phyloP scores from a whole-genome alignment of 305 asterid genomes.

The Solanum hybrid region DNA sequence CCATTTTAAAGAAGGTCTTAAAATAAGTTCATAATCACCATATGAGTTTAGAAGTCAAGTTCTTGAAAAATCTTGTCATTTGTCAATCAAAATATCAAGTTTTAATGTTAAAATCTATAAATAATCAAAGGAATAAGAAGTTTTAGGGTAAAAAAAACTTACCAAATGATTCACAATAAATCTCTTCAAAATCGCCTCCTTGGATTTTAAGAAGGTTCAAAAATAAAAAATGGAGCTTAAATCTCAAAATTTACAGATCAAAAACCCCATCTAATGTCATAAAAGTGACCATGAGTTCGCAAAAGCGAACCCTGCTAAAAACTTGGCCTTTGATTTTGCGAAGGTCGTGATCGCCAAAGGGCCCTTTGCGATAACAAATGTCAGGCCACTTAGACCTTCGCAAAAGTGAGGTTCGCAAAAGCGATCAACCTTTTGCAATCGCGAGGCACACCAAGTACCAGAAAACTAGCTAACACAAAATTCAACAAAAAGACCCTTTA shows the following conservation, averaged over 20 bases:
- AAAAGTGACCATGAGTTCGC: background rate
- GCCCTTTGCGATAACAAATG: background rate
- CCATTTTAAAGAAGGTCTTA: too few relatives aligned
- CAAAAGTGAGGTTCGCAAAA: too few relatives aligned
- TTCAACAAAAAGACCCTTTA: background rate
- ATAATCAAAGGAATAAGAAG: background rate
- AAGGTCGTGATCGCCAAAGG: background rate
- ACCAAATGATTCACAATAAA: background rate
- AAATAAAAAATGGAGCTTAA: background rate
- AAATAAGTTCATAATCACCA: too few relatives aligned
- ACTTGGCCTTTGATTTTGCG: background rate
- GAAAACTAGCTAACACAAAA: background rate
- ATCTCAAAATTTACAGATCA: background rate
- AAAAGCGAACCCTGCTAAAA: background rate
- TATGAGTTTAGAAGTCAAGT: background rate
- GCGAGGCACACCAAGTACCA: background rate
- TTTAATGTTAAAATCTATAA: background rate
- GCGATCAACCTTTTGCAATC: too few relatives aligned
- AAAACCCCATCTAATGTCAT: background rate
- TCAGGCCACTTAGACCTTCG: background rate
- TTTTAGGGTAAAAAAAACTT: background rate
- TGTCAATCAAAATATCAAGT: background rate
- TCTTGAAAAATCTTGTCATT: background rate
- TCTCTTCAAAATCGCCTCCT: background rate
- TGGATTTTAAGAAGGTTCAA: too few relatives aligned